Evolutionary conservation across 2,329 filamentous ascomycete genomes (phyloP), one percentile per base, ranked within the genome.

Genomic region (Colletotrichum sp.): DNA sequence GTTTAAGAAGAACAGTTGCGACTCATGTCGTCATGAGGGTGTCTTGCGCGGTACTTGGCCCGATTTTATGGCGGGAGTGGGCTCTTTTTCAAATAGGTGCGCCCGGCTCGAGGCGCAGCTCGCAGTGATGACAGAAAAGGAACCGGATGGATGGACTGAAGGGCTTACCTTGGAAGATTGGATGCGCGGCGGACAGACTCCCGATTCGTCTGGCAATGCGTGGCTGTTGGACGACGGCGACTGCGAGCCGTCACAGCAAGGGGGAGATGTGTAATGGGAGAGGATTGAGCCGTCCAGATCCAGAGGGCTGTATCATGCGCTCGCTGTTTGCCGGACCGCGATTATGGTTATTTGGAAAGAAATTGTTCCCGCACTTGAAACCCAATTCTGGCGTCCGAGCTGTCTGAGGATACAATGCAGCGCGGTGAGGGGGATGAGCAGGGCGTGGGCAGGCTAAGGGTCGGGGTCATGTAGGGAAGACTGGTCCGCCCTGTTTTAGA

Each of bases 341-440:
- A 72, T 64, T 76, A 74, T 57, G 67, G 26, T 72, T 77, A 63
- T 76, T 78, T 70, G 69, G 36, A 62, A 72, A 77, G 73, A 71
- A 65, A 49, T 21, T 59, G 68, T 59, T 76, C 63, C 59, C 69
- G 65, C 68, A 76, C 32, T 72, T 77, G 76, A 77, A 77, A 77
- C 76, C 76, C 39, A 74, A 68, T 73, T 73, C 66, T 71, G 70
- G 74, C 44, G 76, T 73, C 68, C 65, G 69, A 70, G 76, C 64
- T 76, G 76, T 77, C 73, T 68, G 76, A 76, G 70, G 65, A 77
- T 76, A 57, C 64, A 57, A 72, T 76, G 72, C 69, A 62, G 66
- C 49, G 49, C 72, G 55, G 65, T 36, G 71, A 75, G 59, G 39
- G 66, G 36, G 59, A 66, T 21, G 60, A 64, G 32, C 59, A 71